These are phyloP conservation scores for Cenchrus americanus DNA, from an alignment of 176 grass and related monocot genomes.

Conservation along the genomic window DNA sequence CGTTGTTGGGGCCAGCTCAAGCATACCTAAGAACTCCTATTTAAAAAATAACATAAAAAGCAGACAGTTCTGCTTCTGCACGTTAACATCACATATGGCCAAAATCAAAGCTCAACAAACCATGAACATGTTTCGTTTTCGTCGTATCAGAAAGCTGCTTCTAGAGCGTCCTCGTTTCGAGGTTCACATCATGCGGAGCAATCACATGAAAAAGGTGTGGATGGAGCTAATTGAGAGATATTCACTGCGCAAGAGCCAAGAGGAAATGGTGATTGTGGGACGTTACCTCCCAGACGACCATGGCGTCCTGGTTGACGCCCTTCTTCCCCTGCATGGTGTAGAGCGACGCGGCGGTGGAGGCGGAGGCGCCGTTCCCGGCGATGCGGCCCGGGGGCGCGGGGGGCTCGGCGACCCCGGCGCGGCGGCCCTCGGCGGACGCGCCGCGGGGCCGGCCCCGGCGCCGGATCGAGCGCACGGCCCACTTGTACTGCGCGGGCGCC, in stretches of 20 bases:
- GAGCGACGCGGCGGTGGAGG: constrained; percentile 57
- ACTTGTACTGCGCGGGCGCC: constrained; percentile 32
- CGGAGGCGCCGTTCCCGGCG: constrained; percentile 55
- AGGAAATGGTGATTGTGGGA: background rate
- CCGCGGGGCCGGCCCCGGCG: constrained; percentile 16
- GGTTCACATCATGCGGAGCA: constrained; percentile 15
- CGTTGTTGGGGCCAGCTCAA: constrained; percentile 33
- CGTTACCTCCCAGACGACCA: constrained; percentile 83
- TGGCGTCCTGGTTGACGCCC: constrained; percentile 93
- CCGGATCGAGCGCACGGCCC: constrained; percentile 35
- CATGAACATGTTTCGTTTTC: constrained; percentile 20
- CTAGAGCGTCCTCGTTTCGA: background rate
- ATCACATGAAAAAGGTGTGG: background rate
- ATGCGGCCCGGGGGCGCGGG: constrained; percentile 48
- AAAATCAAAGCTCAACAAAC: constrained; percentile 25
- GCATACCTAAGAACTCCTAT: constrained; percentile 24
- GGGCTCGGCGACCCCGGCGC: background rate
- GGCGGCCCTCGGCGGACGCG: constrained; percentile 34
- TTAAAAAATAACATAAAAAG: constrained; percentile 10
- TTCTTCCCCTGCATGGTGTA: constrained; percentile 96
- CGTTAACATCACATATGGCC: constrained; percentile 31
- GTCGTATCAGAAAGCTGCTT: constrained; percentile 25
- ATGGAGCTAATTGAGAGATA: background rate
- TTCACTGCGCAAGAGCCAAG: no score
- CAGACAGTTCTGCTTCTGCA: constrained; percentile 21